Base-by-base conservation (phyloP, 1,139 yeast species). In the Zygosaccharomyces sapae region DNA sequence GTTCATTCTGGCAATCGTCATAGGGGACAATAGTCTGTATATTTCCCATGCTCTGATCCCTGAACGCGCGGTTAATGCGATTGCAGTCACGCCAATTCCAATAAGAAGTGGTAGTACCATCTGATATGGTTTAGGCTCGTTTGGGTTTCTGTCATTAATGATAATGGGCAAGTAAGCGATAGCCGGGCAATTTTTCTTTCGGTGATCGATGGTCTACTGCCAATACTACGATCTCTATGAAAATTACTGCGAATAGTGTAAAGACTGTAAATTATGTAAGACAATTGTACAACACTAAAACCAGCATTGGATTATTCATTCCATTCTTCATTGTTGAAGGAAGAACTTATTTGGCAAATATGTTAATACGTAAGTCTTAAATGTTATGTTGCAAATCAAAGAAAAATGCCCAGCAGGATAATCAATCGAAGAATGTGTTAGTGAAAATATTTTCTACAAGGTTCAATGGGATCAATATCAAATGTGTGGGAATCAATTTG, bases 51-150 rank as follows among this genome's bases (percentile, higher is more conserved):
- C 66, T 22, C 59, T 52, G 10, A 61, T 5, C 2, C 62, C 62
- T 4, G 66, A 58, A 40, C 58, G 53, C 5, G 53, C 50, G 5
- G 61, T 50, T 30, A 62, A 40, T 1, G 66, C 66, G 10, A 53
- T 39, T 8, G 54, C 37, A 2, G 67, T 61, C 5, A 61, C 53
- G 4, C 65, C 65, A 1, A 56, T 33, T 2, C 65, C 67, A 6
- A 61, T 43, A 29, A 63, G 42, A 18, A 63, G 48, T 7, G 67
- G 67, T 6, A 63, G 47, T 19, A 63, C 67, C 67, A 62, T 62
- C 9, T 31, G 18, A 9, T 39, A 41, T 39, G 24, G 24, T 16
- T 7, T 38, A 18, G 9, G 22, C 10, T 13, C 24, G 25, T 29
- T 37, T 24, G 40, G 22, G 27, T 37, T 37, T 12, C 8, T 24